phyloP scores from a whole-genome alignment of 2,329 filamentous ascomycete genomes.

The Hymenoscyphus fraxineus region DNA sequence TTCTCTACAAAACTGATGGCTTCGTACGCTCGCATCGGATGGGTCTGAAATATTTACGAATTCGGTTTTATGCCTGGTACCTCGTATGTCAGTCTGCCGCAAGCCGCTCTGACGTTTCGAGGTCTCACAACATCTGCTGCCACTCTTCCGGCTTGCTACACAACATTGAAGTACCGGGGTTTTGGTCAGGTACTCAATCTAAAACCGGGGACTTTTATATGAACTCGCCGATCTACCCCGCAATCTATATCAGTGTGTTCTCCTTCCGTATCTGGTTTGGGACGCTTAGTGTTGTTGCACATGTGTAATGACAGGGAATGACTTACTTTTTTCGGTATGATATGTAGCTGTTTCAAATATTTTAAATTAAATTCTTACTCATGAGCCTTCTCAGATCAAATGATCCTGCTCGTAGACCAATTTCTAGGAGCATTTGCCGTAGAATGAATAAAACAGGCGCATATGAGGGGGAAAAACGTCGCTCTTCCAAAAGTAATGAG shows the following conservation, averaged over 20 bases:
- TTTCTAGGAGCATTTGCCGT: too few species aligned
- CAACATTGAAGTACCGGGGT: not conserved
- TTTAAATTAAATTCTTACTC: not conserved
- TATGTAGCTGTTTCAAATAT: not conserved
- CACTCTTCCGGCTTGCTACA: not conserved
- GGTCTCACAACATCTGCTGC: not conserved
- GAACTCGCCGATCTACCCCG: not conserved
- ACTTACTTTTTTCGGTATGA: not conserved
- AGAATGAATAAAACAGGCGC: too few species aligned
- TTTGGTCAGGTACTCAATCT: not conserved
- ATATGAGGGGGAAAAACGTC: too few species aligned
- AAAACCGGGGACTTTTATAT: not conserved
- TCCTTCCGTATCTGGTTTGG: not conserved
- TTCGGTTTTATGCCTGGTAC: not conserved
- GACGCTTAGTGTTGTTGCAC: not conserved
- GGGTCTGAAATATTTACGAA: not conserved
- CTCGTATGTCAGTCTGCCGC: not conserved
- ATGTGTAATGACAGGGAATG: not conserved
- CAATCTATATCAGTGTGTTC: not conserved
- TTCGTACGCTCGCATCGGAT: not conserved
- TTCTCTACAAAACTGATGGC: not conserved
- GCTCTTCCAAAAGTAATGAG: too few species aligned
- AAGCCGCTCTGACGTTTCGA: not conserved
- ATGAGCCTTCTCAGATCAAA: too few species aligned
- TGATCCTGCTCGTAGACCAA: too few species aligned